Evolutionary conservation across 2,329 filamentous ascomycete species (phyloP).

Genomic region (Fusarium sororula): DNA sequence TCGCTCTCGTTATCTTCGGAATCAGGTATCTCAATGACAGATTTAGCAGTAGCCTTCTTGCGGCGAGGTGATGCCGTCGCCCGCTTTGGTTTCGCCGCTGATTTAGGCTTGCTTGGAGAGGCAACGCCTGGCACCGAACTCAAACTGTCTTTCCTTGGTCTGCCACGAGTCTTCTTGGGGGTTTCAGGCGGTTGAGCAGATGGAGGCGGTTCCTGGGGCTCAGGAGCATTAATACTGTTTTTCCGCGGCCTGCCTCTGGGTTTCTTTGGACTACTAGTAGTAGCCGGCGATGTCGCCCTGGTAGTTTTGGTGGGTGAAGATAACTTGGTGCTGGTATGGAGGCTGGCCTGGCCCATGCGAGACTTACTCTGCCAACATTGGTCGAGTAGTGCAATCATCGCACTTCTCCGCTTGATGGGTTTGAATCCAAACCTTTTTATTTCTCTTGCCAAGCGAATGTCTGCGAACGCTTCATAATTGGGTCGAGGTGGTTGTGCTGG

Average conservation of each 20-base stretch:
- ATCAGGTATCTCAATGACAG: conserved; percentile 60
- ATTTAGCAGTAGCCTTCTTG: conserved; percentile 15
- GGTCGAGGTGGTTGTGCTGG: conserved; percentile 51
- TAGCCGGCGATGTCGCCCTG: conserved; percentile 16
- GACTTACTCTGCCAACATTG: conserved; percentile 75
- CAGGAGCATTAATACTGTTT: conserved; percentile 29
- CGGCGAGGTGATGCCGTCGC: conserved; percentile 15
- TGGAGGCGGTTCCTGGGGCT: conserved; percentile 48
- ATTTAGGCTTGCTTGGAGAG: conserved; percentile 14
- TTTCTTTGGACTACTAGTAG: conserved; percentile 30
- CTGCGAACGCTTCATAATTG: conserved; percentile 69
- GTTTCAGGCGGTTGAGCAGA: conserved; percentile 46
- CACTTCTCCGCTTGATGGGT: conserved; percentile 70
- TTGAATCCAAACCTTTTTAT: conserved; percentile 77
- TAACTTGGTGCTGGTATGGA: conserved; percentile 33
- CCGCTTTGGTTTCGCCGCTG: conserved; percentile 19
- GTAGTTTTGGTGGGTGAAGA: conserved; percentile 21
- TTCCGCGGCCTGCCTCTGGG: conserved; percentile 50
- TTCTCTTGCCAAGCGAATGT: conserved; percentile 68
- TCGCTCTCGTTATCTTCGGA: conserved; percentile 53
- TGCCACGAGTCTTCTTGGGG: conserved; percentile 52
- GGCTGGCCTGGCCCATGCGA: conserved; percentile 20
- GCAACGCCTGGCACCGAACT: not conserved
- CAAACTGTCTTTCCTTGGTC: conserved; percentile 51
- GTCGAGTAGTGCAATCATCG: conserved; percentile 75